These are phyloP conservation scores for Diaporthe vexans DNA, from an alignment of 2,329 filamentous ascomycete species.

Conservation along the genomic window DNA sequence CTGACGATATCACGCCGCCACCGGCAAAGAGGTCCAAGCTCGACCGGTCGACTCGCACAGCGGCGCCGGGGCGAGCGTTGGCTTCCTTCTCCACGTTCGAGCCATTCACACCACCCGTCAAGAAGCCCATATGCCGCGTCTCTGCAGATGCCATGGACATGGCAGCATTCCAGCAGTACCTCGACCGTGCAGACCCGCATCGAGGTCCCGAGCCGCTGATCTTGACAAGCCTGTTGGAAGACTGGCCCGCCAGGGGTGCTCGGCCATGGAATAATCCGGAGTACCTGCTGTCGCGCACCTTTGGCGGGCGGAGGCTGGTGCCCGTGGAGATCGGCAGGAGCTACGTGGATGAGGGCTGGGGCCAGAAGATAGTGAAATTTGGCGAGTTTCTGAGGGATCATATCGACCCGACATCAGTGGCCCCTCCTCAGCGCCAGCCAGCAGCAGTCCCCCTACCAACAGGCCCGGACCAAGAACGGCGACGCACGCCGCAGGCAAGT, in stretches of 20 bases:
- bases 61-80: slow-evolving; percentile 37
- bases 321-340: slow-evolving; percentile 89
- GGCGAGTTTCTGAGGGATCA: slow-evolving; percentile 76
- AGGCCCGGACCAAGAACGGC: background rate
- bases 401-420: slow-evolving; percentile 57
- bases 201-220: slow-evolving; percentile 73
- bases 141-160: slow-evolving; percentile 64
- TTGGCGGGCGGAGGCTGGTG: slow-evolving; percentile 83
- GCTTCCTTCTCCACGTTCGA: slow-evolving; percentile 52
- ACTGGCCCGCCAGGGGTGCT: slow-evolving; percentile 83
- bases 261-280: slow-evolving; percentile 79
- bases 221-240: slow-evolving; percentile 73
- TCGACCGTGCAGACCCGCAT: slow-evolving; percentile 59
- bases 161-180: slow-evolving; percentile 70
- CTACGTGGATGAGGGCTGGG: slow-evolving; percentile 90
- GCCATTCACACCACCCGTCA: slow-evolving; percentile 59
- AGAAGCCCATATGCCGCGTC: slow-evolving; percentile 57
- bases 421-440: background rate
- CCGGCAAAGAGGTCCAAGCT: slow-evolving; percentile 26
- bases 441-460: background rate
- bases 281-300: slow-evolving; percentile 82
- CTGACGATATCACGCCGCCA: slow-evolving; percentile 25
- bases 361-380: slow-evolving; percentile 84
- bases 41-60: background rate
- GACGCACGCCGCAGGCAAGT: slow-evolving; percentile 13